Conservation (phyloP, 2,329 filamentous ascomycete species). For the Colletotrichum kahawae region DNA sequence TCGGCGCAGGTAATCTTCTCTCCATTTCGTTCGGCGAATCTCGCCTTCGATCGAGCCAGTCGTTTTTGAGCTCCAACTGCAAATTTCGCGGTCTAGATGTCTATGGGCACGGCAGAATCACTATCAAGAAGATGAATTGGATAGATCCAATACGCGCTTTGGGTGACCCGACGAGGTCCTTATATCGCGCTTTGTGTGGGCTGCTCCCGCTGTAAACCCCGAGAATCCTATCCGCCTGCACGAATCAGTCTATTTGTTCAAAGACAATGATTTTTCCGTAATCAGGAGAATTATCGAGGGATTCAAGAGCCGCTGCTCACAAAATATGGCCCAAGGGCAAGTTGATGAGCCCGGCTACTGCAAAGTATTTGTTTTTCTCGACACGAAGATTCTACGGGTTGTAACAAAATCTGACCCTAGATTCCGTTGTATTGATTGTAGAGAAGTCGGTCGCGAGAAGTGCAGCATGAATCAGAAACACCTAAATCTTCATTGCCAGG, state of each 20-base stretch:
- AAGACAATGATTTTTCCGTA: fast-evolving
- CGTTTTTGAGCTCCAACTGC: not conserved
- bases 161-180: not conserved
- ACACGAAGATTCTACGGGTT: not conserved
- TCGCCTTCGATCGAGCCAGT: not conserved
- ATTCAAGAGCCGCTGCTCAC: not conserved
- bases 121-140: not conserved
- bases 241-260: not conserved
- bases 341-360: not conserved
- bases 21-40: not conserved
- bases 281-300: not conserved
- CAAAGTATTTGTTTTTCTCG: not conserved
- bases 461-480: not conserved
- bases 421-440: fast-evolving
- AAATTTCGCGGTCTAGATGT: not conserved
- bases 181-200: not conserved
- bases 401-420: not conserved
- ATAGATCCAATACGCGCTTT: not conserved
- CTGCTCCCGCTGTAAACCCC: not conserved
- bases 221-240: not conserved
- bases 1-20: not conserved
- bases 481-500: not conserved
- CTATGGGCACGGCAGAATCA: no score
- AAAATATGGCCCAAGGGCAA: not conserved
- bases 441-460: not conserved